Percentiles rank a stretch among this genome's conserved stretches.
These are phyloP conservation scores for Hemisphaericaspora lyxosophila DNA, from an alignment of 1,139 yeast genomes.

Conservation along the genomic window DNA sequence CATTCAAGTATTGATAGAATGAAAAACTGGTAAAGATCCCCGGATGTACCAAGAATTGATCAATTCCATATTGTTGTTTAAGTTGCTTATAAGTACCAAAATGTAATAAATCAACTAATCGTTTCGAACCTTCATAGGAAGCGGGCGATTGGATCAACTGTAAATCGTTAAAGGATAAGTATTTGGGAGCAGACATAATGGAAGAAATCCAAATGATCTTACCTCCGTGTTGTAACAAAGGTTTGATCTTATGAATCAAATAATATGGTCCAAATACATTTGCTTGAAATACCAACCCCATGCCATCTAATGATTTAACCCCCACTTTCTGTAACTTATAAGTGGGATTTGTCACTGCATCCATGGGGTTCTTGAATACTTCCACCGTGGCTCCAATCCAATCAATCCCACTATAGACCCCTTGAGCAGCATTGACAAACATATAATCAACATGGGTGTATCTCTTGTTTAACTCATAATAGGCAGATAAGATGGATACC, in stretches of 20 bases:
- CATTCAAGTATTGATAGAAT: slow-evolving; percentile 70
- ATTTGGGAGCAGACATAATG: slow-evolving; percentile 70
- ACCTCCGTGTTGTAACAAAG: slow-evolving; percentile 56
- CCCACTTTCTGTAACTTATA: slow-evolving; percentile 83
- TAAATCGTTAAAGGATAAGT: slow-evolving; percentile 69
- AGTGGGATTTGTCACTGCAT: slow-evolving; percentile 80
- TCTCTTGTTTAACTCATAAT: slow-evolving; percentile 63
- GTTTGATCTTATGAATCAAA: slow-evolving; percentile 60
- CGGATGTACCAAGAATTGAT: slow-evolving; percentile 83
- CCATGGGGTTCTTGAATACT: slow-evolving; percentile 61
- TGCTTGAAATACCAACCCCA: slow-evolving; percentile 91
- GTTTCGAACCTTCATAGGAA: slow-evolving; percentile 90
- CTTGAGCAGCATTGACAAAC: slow-evolving; percentile 87
- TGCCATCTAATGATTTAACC: slow-evolving; percentile 62
- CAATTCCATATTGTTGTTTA: slow-evolving; percentile 48
- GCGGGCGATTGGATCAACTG: slow-evolving; percentile 63
- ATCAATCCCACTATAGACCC: slow-evolving; percentile 81
- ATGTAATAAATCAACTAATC: slow-evolving; percentile 82
- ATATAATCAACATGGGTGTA: slow-evolving; percentile 71
- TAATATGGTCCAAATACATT: slow-evolving; percentile 95
- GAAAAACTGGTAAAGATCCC: slow-evolving; percentile 90
- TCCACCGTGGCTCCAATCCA: slow-evolving; percentile 77
- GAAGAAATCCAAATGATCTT: slow-evolving; percentile 84
- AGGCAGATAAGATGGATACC: slow-evolving; percentile 79
- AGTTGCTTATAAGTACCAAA: slow-evolving; percentile 60